Evolutionary conservation across 140 eudicot genomes (phyloP), one percentile per base, ranked within the genome.

Genomic region (Senecio squalidus): DNA sequence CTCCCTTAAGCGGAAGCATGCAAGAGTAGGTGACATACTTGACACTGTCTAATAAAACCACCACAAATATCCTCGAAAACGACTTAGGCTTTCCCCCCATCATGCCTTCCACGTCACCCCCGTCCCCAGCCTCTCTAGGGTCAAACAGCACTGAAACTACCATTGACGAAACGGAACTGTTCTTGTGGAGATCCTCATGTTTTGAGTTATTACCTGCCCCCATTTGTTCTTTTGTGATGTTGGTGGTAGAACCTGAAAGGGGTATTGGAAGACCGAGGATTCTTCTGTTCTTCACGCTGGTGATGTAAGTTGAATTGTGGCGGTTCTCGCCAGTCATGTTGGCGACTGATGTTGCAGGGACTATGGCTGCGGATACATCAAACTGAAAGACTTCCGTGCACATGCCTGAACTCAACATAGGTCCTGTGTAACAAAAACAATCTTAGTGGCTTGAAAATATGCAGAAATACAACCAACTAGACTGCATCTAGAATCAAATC

Each of bases 11-110:
- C 0, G 99, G 99, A 74, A 93, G 96, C 87, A 82, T 80, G 73
- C 99, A 93, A 8, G 99, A 93, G 58, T 93, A 93, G 1, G 99
- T 93, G 14, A 88, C 96, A 70, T 93, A 93, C 85, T 93, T 93
- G 15, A 88, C 94, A 52, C 99, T 84, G 60, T 93, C 99, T 15
- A 88, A 66, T 23, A 93, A 78, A 40, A 93, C 99, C 33, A 93
- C 99, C 54, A 93, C 99, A 43, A 88, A 93, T 55, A 93, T 88
- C 73, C 96, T 69, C 1, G 96, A 77, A 56, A 79, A 73, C 16
- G 96, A 73, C 78, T 88, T n/a, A n/a, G n/a, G n/a, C n/a, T n/a
- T 93, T 1, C 65, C 25, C 9, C 60, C 83, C 78, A 93, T 75
- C 63, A 84, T 72, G 18, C 92, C 83, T 4, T 65, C 72, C 24